Evolutionary conservation across 164 flowering plant genomes (phyloP).

Genomic region (Annona squamosa): DNA sequence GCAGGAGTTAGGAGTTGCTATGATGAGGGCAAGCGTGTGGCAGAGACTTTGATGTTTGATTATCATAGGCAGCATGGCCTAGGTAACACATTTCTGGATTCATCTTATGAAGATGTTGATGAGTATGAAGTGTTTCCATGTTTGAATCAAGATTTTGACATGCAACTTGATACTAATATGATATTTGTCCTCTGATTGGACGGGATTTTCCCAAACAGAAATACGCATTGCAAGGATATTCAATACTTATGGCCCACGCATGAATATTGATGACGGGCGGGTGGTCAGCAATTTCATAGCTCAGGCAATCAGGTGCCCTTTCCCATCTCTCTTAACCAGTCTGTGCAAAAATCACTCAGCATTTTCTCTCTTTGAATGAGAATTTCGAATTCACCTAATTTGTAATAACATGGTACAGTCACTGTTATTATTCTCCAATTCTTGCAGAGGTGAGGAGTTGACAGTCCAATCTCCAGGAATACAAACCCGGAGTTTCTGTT

Average conservation of each 20-base stretch:
- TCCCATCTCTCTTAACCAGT: background rate
- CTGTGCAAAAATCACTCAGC: background rate
- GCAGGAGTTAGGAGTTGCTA: conserved; percentile 77
- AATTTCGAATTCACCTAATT: background rate
- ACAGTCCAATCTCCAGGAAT: conserved; percentile 73
- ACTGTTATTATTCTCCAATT: background rate
- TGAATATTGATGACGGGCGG: conserved; percentile 88
- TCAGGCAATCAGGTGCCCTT: conserved; percentile 62
- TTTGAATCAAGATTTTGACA: background rate
- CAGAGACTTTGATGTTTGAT: conserved; percentile 87
- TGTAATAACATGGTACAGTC: background rate
- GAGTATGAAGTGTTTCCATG: background rate
- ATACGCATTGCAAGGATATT: conserved; percentile 76
- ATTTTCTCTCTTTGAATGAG: background rate
- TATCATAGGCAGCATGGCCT: conserved; percentile 87
- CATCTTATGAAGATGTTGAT: background rate
- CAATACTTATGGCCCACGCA: conserved; percentile 81
- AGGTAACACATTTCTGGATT: conserved; percentile 23
- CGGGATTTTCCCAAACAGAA: conserved; percentile 28
- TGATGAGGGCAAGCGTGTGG: conserved; percentile 86
- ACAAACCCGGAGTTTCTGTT: conserved; percentile 80
- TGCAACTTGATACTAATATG: background rate
- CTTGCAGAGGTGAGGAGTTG: conserved; percentile 48
- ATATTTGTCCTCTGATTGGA: background rate
- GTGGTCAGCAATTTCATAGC: conserved; percentile 88